Conservation (phyloP, 1,284 basidiomycete species). For the Entoloma clypeatum region DNA sequence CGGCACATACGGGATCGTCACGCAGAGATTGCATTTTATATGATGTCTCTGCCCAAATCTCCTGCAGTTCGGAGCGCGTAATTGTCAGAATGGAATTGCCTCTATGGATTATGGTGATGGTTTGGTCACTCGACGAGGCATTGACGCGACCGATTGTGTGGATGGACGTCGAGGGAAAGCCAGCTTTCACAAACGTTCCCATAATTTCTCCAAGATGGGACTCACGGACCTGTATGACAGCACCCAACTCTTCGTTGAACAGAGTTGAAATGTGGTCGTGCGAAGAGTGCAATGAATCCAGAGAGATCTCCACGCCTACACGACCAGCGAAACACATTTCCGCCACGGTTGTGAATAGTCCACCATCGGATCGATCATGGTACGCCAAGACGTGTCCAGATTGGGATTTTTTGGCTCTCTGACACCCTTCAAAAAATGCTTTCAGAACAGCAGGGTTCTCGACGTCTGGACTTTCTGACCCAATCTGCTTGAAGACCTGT, state of each 20-base stretch:
- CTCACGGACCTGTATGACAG: constrained; percentile 81
- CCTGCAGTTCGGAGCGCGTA: constrained; percentile 73
- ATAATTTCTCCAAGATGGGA: constrained; percentile 58
- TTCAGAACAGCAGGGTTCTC: constrained; percentile 75
- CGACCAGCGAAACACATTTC: constrained; percentile 97
- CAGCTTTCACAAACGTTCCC: constrained; percentile 58
- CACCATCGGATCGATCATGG: constrained; percentile 97
- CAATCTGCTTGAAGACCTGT: constrained; percentile 94
- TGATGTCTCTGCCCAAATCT: constrained; percentile 92
- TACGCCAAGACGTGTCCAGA: constrained; percentile 84
- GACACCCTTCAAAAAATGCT: constrained; percentile 79
- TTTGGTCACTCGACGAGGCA: constrained; percentile 50
- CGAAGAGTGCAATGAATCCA: constrained; percentile 54
- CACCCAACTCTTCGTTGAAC: constrained; percentile 97
- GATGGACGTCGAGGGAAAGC: constrained; percentile 73
- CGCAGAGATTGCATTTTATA: constrained; percentile 88
- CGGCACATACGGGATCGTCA: constrained; percentile 77
- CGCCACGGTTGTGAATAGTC: constrained; percentile 85
- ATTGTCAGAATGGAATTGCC: constrained; percentile 58
- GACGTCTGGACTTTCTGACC: constrained; percentile 86
- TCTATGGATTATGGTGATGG: constrained; percentile 57
- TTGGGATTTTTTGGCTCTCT: constrained; percentile 57
- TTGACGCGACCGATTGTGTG: constrained; percentile 75
- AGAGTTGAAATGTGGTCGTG: constrained; percentile 65
- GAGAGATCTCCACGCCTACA: constrained; percentile 67